Evolutionary conservation across 2,329 filamentous ascomycete species (phyloP), one percentile per base, ranked within the genome.

Genomic region (Pseudocercospora eumusae): DNA sequence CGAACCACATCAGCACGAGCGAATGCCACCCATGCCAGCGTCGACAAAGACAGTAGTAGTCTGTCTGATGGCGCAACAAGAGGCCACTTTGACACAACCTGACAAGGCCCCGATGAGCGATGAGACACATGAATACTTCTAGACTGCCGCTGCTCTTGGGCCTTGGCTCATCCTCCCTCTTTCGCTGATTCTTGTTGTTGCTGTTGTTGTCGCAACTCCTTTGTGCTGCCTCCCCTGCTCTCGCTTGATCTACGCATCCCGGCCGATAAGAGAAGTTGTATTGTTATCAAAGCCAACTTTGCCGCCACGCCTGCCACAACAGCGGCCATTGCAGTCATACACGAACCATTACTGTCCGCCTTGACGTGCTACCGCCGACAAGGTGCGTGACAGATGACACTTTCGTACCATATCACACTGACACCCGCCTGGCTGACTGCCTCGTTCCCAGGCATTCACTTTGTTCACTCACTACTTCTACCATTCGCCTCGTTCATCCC

Each of bases 251-350:
- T 28, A 31, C 47, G 47, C 3, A 28, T 28, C 47, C 47, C 25
- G n/a, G 47, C 25, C 25, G 47, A 52, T 52, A 52, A 52, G 47
- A 28, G 25, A 40, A 40, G 7, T 31, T n/a, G 13, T 50, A 50
- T 25, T 50, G 47, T 27, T 50, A 21, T 86, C 86, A 74, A 99
- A 99, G 0, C 95, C 95, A 2, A 28, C 23, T 52, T 28, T n/a
- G 47, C 23, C 25, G 47, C 10, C 9, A 25, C 47, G 47, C 50
- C 27, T 33, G n/a, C n/a, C n/a, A n/a, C n/a, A n/a, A 54, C 40
- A 33, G 52, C 52, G 52, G 27, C 52, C 52, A 40, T 40, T 54
- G 52, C 52, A 54, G 52, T 54, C 52, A 40, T 40, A 54, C 52
- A 54, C 10, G n/a, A 40, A 40, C 52, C 52, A 54, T 33, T 10